Evolutionary conservation across 2,329 filamentous ascomycete species (phyloP).

Genomic region (Xylaria hypoxylon): DNA sequence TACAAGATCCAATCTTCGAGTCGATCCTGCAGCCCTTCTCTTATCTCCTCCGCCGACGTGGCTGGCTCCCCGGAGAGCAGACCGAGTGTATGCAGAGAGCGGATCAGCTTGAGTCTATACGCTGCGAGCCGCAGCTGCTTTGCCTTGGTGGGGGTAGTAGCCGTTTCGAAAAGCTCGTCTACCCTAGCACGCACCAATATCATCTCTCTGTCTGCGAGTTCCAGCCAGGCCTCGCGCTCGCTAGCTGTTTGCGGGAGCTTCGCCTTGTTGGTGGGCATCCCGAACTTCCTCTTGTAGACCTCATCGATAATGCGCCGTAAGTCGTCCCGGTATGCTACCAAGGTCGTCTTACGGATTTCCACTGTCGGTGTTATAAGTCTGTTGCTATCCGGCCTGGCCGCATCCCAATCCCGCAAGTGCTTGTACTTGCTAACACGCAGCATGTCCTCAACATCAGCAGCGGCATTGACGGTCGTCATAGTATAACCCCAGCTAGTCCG

Average conservation of each 20-base stretch:
- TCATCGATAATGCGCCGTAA: constrained; percentile 12
- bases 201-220: constrained; percentile 4
- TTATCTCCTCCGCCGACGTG: background rate
- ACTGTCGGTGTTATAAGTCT: constrained; percentile 23
- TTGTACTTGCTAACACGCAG: constrained; percentile 18
- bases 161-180: background rate
- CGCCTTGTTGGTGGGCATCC: background rate
- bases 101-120: constrained; percentile 20
- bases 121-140: constrained; percentile 27
- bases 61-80: constrained; percentile 12
- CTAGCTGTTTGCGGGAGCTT: constrained; percentile 19
- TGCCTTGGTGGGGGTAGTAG: constrained; percentile 1
- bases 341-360: constrained; percentile 8
- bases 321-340: constrained; percentile 11
- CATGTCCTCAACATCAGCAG: constrained; percentile 24
- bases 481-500: background rate
- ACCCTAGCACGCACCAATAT: background rate
- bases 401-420: background rate
- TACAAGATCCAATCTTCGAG: constrained; percentile 29
- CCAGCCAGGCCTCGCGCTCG: constrained; percentile 14
- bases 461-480: constrained; percentile 20
- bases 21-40: constrained; percentile 12
- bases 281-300: constrained; percentile 28
- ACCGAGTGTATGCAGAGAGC: constrained; percentile 22
- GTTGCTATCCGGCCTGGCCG: background rate